Conservation (phyloP, 257 asterid genomes). For the Solanum bukasovii region DNA sequence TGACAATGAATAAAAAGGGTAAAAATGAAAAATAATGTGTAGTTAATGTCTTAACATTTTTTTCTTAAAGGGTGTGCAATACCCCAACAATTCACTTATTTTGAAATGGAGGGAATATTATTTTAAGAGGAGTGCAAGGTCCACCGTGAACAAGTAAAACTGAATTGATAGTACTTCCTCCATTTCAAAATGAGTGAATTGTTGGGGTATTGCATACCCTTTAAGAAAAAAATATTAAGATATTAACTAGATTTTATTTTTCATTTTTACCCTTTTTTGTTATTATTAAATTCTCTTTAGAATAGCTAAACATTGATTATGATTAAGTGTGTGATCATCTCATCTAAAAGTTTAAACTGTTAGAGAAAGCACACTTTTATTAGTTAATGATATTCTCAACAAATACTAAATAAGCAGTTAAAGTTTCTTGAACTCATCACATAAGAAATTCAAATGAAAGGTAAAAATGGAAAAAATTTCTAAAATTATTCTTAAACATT, state of each 20-base stretch:
- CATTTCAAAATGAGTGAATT: neutral
- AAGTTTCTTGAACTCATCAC: neutral
- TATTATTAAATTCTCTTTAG: too few relatives aligned
- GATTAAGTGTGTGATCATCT: neutral
- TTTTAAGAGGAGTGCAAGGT: neutral
- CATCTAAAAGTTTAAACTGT: fast-evolving
- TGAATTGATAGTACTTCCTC: neutral
- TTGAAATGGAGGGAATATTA: neutral
- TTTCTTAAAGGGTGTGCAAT: neutral
- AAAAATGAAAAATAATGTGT: neutral
- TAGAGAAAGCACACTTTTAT: neutral
- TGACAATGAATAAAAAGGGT: too few relatives aligned
- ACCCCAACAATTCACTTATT: neutral
- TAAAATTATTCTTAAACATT: too few relatives aligned
- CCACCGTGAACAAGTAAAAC: neutral
- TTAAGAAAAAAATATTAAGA: neutral
- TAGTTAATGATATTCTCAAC: neutral
- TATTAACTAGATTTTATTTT: too few relatives aligned
- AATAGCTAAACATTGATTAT: too few relatives aligned
- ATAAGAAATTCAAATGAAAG: neutral
- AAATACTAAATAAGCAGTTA: neutral
- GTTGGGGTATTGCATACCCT: neutral
- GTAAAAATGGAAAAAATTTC: neutral
- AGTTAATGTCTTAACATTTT: neutral
- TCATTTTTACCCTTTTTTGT: neutral